Percentiles rank a stretch among this genome's conserved stretches.
Evolutionary conservation across 768 basidiomycete genomes (phyloP).

Genomic region (Fomitopsis pulvina): DNA sequence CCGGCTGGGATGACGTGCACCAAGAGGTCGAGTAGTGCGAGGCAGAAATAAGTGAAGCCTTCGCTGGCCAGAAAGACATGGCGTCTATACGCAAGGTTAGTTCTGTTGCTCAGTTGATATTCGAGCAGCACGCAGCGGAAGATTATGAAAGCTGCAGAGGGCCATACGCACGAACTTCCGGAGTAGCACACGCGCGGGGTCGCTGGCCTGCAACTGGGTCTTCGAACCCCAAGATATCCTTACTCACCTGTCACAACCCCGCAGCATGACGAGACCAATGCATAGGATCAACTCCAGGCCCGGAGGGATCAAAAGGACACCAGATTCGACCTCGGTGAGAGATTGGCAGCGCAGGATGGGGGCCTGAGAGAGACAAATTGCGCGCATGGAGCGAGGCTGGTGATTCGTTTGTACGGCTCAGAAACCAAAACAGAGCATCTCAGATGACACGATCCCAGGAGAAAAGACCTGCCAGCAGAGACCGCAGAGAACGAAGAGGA

Average conservation of each 20-base stretch:
- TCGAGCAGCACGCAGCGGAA: too few species aligned
- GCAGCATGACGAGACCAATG: constrained; percentile 37
- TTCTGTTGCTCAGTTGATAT: too few species aligned
- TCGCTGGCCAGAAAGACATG: constrained; percentile 58
- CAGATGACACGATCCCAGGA: constrained; percentile 8
- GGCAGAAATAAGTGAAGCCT: constrained; percentile 50
- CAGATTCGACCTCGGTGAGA: constrained; percentile 39
- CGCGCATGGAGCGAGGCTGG: constrained; percentile 35
- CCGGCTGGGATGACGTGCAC: constrained; percentile 48
- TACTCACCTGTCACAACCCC: constrained; percentile 17
- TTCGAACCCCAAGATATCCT: neutral
- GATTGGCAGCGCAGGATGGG: constrained; percentile 66
- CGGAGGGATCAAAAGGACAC: constrained; percentile 54
- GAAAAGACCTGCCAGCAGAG: constrained; percentile 12
- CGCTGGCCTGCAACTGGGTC: too few species aligned
- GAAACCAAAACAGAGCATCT: constrained; percentile 11
- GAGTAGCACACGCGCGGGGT: too few species aligned
- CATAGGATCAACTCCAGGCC: constrained; percentile 57
- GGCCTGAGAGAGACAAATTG: constrained; percentile 63
- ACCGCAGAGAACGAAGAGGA: constrained; percentile 21
- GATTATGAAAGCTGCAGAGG: too few species aligned
- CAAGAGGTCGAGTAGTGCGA: constrained; percentile 56
- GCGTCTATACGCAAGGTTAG: constrained; percentile 27
- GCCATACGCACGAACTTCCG: too few species aligned
- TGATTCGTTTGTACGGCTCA: constrained; percentile 8